These are phyloP conservation scores for Chaetomium sp. DNA, from an alignment of 2,329 filamentous ascomycete genomes.

Conservation along the genomic window DNA sequence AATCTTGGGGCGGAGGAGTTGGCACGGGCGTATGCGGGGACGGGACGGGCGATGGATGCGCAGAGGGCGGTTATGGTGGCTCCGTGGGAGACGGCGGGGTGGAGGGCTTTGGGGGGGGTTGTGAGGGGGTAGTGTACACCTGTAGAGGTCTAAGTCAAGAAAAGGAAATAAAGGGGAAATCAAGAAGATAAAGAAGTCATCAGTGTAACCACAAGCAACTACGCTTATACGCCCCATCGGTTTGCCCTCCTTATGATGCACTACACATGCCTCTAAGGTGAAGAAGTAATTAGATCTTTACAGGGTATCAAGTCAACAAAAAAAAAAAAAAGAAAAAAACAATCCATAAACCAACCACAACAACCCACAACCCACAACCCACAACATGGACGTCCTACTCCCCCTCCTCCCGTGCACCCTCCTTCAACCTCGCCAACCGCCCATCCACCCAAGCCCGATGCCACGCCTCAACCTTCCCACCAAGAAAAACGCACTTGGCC, in stretches of 20 bases:
- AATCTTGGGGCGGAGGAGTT: constrained; percentile 62
- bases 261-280: too few species aligned
- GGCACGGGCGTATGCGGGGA: constrained; percentile 66
- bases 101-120: constrained; percentile 49
- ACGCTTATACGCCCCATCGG: too few species aligned
- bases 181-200: too few species aligned
- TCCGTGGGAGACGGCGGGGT: constrained; percentile 66
- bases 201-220: too few species aligned
- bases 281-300: too few species aligned
- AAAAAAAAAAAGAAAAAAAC: too few species aligned
- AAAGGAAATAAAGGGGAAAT: too few species aligned
- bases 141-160: neutral
- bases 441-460: constrained; percentile 71
- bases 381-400: neutral
- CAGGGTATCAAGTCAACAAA: too few species aligned
- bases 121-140: constrained; percentile 22
- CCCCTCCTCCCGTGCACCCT: constrained; percentile 28
- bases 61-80: constrained; percentile 73
- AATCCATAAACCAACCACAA: too few species aligned
- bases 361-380: too few species aligned
- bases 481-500: constrained; percentile 61
- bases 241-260: too few species aligned
- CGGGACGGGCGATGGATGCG: constrained; percentile 63
- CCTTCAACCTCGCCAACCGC: constrained; percentile 62
- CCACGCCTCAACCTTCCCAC: constrained; percentile 77